phyloP scores from a whole-genome alignment of 164 flowering plant genomes.

The Chloranthus sessilifolius region DNA sequence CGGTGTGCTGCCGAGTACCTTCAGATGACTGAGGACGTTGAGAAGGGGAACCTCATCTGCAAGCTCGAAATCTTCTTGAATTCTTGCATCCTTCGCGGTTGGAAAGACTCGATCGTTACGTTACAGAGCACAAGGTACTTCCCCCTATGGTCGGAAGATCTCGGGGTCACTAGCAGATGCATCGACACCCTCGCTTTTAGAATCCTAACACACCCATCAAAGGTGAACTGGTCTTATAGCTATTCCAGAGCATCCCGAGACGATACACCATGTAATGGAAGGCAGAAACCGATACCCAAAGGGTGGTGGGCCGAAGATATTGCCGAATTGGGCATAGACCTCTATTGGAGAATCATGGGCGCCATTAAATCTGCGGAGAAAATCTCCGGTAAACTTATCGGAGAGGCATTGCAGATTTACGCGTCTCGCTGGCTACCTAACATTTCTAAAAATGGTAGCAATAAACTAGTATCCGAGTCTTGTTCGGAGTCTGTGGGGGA shows the following conservation, averaged over 20 bases:
- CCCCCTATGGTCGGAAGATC: conserved; percentile 66
- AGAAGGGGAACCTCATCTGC: conserved; percentile 78
- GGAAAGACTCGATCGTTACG: conserved; percentile 77
- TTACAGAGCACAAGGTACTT: conserved; percentile 68
- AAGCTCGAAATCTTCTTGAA: conserved; percentile 82
- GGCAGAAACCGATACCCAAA: conserved; percentile 22
- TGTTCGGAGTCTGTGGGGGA: conserved; percentile 36
- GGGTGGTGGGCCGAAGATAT: conserved; percentile 96
- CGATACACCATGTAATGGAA: conserved; percentile 48
- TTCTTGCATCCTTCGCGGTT: conserved; percentile 86
- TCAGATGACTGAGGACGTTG: conserved; percentile 90
- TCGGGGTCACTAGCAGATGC: conserved; percentile 77
- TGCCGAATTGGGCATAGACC: conserved; percentile 70
- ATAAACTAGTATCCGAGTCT: conserved; percentile 28
- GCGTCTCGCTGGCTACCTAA: conserved; percentile 78
- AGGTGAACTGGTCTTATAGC: conserved; percentile 50
- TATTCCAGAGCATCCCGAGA: conserved; percentile 53
- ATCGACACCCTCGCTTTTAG: conserved; percentile 64
- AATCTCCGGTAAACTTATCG: conserved; percentile 55
- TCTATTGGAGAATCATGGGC: conserved; percentile 75
- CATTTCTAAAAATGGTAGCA: conserved; percentile 37
- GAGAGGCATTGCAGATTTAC: conserved; percentile 73
- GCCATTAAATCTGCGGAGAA: conserved; percentile 71
- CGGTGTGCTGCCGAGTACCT: conserved; percentile 91
- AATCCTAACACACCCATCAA: conserved; percentile 46